Base-by-base conservation (phyloP, 1,284 basidiomycete genomes). In the Chalciporus sp. region DNA sequence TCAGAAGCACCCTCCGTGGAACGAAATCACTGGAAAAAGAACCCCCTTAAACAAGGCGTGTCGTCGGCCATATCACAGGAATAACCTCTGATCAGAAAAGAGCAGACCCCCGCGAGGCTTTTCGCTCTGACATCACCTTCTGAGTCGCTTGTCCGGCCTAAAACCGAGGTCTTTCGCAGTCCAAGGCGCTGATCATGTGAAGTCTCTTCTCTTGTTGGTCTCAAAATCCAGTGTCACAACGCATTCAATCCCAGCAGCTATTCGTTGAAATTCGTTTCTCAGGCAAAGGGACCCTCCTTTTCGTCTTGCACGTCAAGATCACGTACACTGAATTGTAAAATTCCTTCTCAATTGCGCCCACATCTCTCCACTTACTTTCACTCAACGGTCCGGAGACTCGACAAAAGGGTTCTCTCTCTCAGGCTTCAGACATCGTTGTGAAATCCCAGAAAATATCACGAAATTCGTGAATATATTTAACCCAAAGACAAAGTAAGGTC, bases 271-370 rank as follows among this genome's bases (percentile, higher is more conserved):
- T 33, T 28, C 17, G 10, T 54, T 70, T 72, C 69, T 59, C 68
- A 67, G 55, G 67, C 65, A 47, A 51, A 33, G 43, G 19, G 10
- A 35, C 27, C 42, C 53, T 53, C 49, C 41, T 66, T 55, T 53
- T 46, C 42, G 48, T 48, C 40, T 56, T 51, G 63, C 54, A 56
- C 51, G 47, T 43, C 54, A 41, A 51, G 27, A 69, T 68, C 58
- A 72, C 67, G 67, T 68, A 68, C 55, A 55, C 31, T 47, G 20
- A 47, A 51, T 48, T 31, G 31, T 57, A 27, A n/a, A 35, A 55
- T 55, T 55, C 44, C 35, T 54, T 31, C n/a, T 7, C 50, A 44
- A 45, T 29, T 50, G 37, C 48, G 55, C 47, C 57, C 57, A 58
- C 55, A 23, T 52, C 50, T 45, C 44, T 47, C 39, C 43, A 40